These are phyloP conservation scores for Neonectria magnoliae DNA, from an alignment of 2,329 filamentous ascomycete genomes.

Conservation along the genomic window DNA sequence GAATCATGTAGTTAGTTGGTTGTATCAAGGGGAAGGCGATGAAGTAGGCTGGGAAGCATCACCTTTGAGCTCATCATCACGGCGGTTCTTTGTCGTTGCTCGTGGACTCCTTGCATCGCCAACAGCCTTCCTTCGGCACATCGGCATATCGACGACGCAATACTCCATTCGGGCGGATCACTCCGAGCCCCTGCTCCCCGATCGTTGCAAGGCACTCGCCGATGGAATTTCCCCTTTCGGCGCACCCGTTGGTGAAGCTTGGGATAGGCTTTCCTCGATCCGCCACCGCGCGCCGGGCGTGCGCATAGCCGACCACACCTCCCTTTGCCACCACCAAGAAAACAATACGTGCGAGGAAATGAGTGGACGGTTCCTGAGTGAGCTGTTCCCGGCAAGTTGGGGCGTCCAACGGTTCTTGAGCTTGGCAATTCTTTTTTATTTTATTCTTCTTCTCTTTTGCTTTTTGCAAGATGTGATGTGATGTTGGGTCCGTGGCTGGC, in stretches of 20 bases:
- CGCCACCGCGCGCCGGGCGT: background rate
- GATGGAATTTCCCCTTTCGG: background rate
- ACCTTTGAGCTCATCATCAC: too few species aligned
- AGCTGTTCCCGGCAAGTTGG: background rate
- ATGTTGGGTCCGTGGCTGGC: background rate
- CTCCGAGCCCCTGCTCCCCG: background rate
- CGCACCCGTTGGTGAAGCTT: background rate
- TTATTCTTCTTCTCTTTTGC: too few species aligned
- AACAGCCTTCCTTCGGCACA: background rate
- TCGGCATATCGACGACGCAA: background rate
- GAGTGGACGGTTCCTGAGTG: background rate
- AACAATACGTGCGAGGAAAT: background rate
- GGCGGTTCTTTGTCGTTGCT: background rate
- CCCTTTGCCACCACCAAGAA: background rate
- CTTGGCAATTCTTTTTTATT: background rate
- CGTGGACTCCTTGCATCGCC: background rate
- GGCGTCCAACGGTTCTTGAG: background rate
- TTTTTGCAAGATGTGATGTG: background rate
- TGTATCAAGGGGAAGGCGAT: too few species aligned
- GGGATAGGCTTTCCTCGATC: background rate
- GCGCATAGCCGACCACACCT: background rate
- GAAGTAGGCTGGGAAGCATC: too few species aligned
- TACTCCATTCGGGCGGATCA: background rate
- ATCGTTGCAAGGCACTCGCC: background rate
- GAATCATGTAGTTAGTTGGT: background rate